Evolutionary conservation across 1,139 yeast species (phyloP).

Genomic region (Lizanozyma gosingica): DNA sequence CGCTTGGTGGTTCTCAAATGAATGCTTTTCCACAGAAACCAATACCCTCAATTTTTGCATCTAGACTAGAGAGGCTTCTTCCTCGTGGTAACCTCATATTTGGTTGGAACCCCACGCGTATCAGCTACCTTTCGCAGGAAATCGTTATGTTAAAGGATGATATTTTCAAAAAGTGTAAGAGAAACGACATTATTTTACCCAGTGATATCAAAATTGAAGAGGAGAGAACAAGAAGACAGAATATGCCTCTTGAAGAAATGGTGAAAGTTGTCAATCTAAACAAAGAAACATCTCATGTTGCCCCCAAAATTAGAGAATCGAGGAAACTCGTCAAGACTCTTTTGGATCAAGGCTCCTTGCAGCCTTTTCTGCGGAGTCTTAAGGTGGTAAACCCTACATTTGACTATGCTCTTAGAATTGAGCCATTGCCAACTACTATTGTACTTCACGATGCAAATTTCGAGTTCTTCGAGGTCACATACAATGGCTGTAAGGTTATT

Average conservation of each 20-base stretch:
- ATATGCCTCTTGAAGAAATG: slow-evolving; percentile 5
- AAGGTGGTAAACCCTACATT: slow-evolving; percentile 63
- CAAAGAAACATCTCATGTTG: slow-evolving; percentile 4
- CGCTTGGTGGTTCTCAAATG: slow-evolving; percentile 55
- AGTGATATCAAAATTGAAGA: slow-evolving; percentile 27
- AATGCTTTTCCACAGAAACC: slow-evolving; percentile 60
- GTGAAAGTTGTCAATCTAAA: not conserved
- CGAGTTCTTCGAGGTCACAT: slow-evolving; percentile 65
- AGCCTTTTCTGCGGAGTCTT: slow-evolving; percentile 60
- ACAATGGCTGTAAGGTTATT: slow-evolving; percentile 73
- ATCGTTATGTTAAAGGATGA: slow-evolving; percentile 69
- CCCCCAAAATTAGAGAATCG: slow-evolving; percentile 50
- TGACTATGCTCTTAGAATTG: slow-evolving; percentile 59
- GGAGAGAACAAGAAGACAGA: slow-evolving; percentile 11
- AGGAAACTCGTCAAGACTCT: slow-evolving; percentile 70
- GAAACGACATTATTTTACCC: slow-evolving; percentile 56
- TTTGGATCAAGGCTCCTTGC: slow-evolving; percentile 78
- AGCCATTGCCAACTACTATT: slow-evolving; percentile 71
- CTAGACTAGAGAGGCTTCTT: slow-evolving; percentile 53
- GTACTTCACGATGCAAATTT: slow-evolving; percentile 62
- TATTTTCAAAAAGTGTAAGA: slow-evolving; percentile 55
- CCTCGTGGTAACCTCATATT: slow-evolving; percentile 44
- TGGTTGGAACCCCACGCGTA: slow-evolving; percentile 73
- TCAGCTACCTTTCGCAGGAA: slow-evolving; percentile 79
- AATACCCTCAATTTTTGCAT: slow-evolving; percentile 64